Base-by-base conservation (phyloP, 2,329 filamentous ascomycete genomes). In the Dothiorella sarmentorum region DNA sequence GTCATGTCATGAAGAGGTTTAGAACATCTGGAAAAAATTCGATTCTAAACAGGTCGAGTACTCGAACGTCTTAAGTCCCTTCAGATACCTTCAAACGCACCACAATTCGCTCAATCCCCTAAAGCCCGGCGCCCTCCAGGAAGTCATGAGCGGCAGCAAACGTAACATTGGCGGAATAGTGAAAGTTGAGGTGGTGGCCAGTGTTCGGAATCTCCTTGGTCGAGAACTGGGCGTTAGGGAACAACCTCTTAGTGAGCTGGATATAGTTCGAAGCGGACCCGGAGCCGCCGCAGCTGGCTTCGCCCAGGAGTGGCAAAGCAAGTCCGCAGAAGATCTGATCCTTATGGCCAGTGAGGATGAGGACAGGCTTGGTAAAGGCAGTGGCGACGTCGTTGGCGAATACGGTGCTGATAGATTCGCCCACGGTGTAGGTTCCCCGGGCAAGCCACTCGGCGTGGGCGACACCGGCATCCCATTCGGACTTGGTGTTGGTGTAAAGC, bases 321-420 rank as follows among this genome's bases (percentile, higher is more conserved):
- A 53, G n/a, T n/a, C 33, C 49, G 55, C 55, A 57, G 43, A 57
- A 57, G 40, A 57, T 40, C 42, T 45, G 43, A 17, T 57, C 55
- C 29, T 57, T 47, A 22, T 57, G 55, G 40, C 55, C 55, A 20
- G 33, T 47, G 5, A 57, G 42, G 24, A 57, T 27, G 20, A 45
- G 31, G 31, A 57, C 31, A 22, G 55, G 55, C 22, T 22, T 38
- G 17, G 24, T 26, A 31, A 38, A 57, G 29, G 26, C 29, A 2
- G 13, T 26, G 42, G 55, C 55, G 7, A 47, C 31, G 42, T 44
- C 55, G 40, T 45, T 47, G 42, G 47, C 55, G 42, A 45, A 45
- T 20, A 27, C 4, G 31, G 43, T 44, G 29, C 29, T 47, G 55
- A 57, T 10, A 31, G 43, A 31, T 42, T 57, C 55, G 42, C 55